Conservation (phyloP, 345 rosid species). For the Hibiscus syriacus region DNA sequence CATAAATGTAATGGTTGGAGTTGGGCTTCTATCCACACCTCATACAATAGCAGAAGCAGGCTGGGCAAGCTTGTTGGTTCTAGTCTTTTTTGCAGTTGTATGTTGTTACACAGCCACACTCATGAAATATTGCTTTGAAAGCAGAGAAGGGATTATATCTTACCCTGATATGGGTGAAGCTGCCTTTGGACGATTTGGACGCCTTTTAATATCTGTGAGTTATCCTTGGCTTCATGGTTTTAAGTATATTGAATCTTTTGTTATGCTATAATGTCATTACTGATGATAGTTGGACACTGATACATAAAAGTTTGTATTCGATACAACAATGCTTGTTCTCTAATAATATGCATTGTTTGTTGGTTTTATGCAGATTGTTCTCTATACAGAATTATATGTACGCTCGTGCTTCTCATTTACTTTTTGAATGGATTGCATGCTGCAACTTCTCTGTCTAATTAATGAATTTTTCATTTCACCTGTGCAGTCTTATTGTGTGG, state of each 20-base stretch:
- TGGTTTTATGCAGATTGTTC: constrained; percentile 53
- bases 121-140: constrained; percentile 77
- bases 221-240: not conserved
- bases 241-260: not conserved
- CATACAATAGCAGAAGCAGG: constrained; percentile 68
- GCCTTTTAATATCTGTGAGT: constrained; percentile 70
- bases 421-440: not conserved
- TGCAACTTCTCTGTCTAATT: constrained; percentile 11
- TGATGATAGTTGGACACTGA: not conserved
- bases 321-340: not conserved
- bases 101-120: constrained; percentile 87
- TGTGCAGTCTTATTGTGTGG: constrained; percentile 82
- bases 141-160: constrained; percentile 53
- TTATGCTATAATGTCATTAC: not conserved
- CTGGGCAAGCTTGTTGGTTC: constrained; percentile 65
- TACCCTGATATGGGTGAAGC: constrained; percentile 97
- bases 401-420: constrained; percentile 21
- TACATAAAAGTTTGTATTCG: not conserved
- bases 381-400: constrained; percentile 79
- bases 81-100: constrained; percentile 42
- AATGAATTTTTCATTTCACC: constrained; percentile 6
- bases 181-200: constrained; percentile 88
- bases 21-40: constrained; percentile 88
- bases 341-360: constrained; percentile 19
- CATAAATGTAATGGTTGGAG: constrained; percentile 84